These are phyloP conservation scores for Diaporthe australafricana DNA, from an alignment of 2,329 filamentous ascomycete species.

Conservation along the genomic window DNA sequence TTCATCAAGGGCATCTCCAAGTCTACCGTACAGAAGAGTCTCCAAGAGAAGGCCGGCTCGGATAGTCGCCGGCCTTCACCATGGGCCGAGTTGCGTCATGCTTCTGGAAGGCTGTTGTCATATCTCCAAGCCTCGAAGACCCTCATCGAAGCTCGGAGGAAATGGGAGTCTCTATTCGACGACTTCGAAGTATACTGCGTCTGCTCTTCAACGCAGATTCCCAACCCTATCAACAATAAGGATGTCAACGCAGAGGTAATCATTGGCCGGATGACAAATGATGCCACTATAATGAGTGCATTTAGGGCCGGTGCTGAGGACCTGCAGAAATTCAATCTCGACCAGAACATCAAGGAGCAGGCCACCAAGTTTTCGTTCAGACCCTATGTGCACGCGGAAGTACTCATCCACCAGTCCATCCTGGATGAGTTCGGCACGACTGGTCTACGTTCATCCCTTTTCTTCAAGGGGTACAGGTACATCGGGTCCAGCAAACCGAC, in stretches of 20 bases:
- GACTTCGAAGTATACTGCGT: conserved; percentile 45
- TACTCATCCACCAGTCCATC: conserved; percentile 46
- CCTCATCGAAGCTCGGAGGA: conserved; percentile 40
- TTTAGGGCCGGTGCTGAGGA: conserved; percentile 35
- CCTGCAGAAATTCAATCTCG: conserved; percentile 38
- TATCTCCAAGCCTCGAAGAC: conserved; percentile 42
- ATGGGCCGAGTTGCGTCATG: conserved; percentile 45
- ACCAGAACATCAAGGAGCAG: conserved; percentile 31
- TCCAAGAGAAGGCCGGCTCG: conserved; percentile 37
- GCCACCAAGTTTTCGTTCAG: conserved; percentile 35
- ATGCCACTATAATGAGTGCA: not conserved
- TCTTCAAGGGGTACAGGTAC: conserved; percentile 49
- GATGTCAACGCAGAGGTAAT: conserved; percentile 38
- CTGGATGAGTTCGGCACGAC: conserved; percentile 25
- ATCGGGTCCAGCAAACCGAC: conserved; percentile 56
- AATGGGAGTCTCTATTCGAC: conserved; percentile 48
- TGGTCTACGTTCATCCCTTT: conserved; percentile 32
- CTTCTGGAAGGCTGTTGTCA: conserved; percentile 43
- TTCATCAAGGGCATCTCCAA: conserved; percentile 11
- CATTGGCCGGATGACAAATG: conserved; percentile 37
- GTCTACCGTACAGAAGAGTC: conserved; percentile 32
- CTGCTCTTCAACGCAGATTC: conserved; percentile 40
- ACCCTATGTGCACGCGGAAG: conserved; percentile 51
- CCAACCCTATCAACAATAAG: conserved; percentile 36
- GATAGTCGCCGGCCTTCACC: conserved; percentile 19